Evolutionary conservation across 495 filamentous ascomycete species (phyloP).

Genomic region (Xylaria flabelliformis): DNA sequence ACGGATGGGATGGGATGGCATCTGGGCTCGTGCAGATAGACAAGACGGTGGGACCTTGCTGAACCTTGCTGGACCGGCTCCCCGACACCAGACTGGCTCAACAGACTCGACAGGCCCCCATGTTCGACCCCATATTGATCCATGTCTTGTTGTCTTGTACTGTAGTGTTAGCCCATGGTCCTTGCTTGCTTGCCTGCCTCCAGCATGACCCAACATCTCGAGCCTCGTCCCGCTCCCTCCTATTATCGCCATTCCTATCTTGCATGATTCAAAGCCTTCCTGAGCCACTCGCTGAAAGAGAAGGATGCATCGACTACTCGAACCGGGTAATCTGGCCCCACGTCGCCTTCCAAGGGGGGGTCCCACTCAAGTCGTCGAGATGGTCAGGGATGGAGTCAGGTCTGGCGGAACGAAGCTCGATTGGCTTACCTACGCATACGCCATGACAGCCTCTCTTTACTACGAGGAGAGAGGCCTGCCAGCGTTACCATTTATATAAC

Average conservation of each 20-base stretch:
- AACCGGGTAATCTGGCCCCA: constrained; percentile 11
- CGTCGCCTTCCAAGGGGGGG: constrained; percentile 6
- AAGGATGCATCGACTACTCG: constrained; percentile 5
- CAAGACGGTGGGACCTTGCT: neutral
- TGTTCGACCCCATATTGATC: too few species aligned
- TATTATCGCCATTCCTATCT: constrained; percentile 23
- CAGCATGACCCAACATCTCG: constrained; percentile 24
- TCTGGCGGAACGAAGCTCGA: constrained; percentile 22
- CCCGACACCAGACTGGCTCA: constrained; percentile 6
- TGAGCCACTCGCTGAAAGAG: constrained; percentile 20
- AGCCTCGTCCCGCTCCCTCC: constrained; percentile 24
- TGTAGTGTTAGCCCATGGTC: neutral
- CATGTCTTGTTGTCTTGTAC: too few species aligned
- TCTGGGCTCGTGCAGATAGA: constrained; percentile 9
- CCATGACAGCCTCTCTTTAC: constrained; percentile 26
- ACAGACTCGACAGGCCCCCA: neutral
- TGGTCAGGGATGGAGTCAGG: constrained; percentile 27
- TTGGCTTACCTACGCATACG: constrained; percentile 17
- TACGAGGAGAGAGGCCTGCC: neutral
- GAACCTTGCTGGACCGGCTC: constrained; percentile 14
- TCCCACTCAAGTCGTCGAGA: constrained; percentile 24
- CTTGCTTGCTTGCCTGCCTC: constrained; percentile 1
- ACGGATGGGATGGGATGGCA: neutral
- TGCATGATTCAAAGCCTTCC: constrained; percentile 27
- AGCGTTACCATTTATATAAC: constrained; percentile 7